Conservation (phyloP, 2,329 filamentous ascomycete genomes). For the Venturia asperata region DNA sequence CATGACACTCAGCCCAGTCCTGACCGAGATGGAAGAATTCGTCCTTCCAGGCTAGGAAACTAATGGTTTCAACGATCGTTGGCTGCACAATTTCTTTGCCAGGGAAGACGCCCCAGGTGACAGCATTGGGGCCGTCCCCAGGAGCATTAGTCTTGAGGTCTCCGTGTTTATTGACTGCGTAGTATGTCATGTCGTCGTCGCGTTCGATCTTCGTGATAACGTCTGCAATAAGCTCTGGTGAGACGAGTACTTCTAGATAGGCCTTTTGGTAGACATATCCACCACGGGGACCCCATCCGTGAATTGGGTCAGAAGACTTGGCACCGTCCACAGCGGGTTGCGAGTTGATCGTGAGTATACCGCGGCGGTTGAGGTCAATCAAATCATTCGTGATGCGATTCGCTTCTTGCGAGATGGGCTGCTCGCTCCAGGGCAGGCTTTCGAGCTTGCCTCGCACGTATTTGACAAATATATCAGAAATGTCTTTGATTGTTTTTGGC, state of each 20-base stretch:
- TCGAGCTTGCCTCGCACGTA: constrained; percentile 78
- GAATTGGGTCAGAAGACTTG: constrained; percentile 76
- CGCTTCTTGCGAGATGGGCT: constrained; percentile 75
- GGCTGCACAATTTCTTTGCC: constrained; percentile 99
- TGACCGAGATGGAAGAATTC: constrained; percentile 88
- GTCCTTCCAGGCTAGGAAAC: constrained; percentile 97
- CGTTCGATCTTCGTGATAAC: constrained; percentile 70
- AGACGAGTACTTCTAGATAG: constrained; percentile 85
- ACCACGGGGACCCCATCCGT: constrained; percentile 91
- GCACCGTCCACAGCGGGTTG: constrained; percentile 90
- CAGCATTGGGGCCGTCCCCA: constrained; percentile 86
- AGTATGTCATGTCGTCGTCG: constrained; percentile 82
- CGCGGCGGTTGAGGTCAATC: constrained; percentile 74
- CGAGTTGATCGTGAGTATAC: constrained; percentile 92
- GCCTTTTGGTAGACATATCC: constrained; percentile 98
- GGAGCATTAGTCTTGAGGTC: constrained; percentile 77
- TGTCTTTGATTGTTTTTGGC: constrained; percentile 69
- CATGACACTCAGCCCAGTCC: constrained; percentile 91
- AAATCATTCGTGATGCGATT: constrained; percentile 70
- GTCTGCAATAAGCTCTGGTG: constrained; percentile 69
- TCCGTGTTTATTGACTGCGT: constrained; percentile 80
- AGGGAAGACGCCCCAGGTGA: constrained; percentile 98
- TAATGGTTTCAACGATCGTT: constrained; percentile 97
- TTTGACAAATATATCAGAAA: constrained; percentile 74
- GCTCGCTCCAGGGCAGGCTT: constrained; percentile 88